Evolutionary conservation across 768 basidiomycete genomes (phyloP).

Genomic region (Termitomyces sp.): DNA sequence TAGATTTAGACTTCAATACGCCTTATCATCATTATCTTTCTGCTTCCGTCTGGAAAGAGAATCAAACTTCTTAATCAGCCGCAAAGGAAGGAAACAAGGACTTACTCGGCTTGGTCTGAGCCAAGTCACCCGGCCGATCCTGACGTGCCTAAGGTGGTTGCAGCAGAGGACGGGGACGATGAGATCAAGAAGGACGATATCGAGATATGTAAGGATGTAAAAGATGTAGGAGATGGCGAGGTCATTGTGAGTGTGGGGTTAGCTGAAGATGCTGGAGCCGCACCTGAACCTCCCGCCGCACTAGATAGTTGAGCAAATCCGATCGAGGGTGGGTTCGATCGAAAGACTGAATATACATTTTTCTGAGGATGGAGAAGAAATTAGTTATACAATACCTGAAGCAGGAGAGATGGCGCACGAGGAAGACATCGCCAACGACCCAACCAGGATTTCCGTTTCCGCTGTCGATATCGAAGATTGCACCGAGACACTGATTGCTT

Average conservation of each 20-base stretch:
- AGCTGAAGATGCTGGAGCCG: slow-evolving; percentile 13
- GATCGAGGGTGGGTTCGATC: slow-evolving; percentile 38
- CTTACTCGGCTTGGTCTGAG: slow-evolving; percentile 1
- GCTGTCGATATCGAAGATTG: slow-evolving; percentile 60
- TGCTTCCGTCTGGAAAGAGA: not conserved
- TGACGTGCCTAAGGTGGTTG: slow-evolving; percentile 1
- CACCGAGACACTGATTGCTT: slow-evolving; percentile 47
- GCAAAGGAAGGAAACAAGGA: not conserved
- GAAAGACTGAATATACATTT: slow-evolving; percentile 49
- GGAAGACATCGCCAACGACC: slow-evolving; percentile 72
- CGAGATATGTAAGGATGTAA: not conserved
- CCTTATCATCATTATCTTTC: no score
- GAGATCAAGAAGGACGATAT: not conserved
- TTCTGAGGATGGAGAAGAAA: slow-evolving; percentile 25
- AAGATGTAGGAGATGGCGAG: no score
- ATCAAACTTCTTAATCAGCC: not conserved
- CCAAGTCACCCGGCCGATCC: not conserved
- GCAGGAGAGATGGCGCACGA: slow-evolving; percentile 38
- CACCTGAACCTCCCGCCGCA: slow-evolving; percentile 33
- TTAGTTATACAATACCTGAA: not conserved
- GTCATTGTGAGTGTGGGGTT: slow-evolving; percentile 5
- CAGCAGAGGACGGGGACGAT: not conserved
- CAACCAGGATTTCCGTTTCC: slow-evolving; percentile 41
- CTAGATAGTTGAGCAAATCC: slow-evolving; percentile 47
- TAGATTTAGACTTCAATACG: no score